Percentiles rank a stretch among this genome's conserved stretches.
phyloP scores from a whole-genome alignment of 306 rosid genomes.

The Sechiopsis laciniata region DNA sequence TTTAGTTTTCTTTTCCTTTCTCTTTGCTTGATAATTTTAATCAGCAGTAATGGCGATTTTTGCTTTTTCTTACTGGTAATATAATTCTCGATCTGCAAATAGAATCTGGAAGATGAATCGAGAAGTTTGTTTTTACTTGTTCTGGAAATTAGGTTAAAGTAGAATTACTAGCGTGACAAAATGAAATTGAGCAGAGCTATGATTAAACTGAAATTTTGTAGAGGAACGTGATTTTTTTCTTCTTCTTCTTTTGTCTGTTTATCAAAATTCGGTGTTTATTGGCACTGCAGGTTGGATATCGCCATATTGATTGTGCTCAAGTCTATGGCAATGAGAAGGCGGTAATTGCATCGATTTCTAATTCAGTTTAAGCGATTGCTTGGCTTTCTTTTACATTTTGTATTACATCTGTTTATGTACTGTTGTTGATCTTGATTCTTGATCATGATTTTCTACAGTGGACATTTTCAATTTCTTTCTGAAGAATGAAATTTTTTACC shows the following conservation, averaged over 20 bases:
- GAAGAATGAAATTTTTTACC: neutral
- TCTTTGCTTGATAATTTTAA: neutral
- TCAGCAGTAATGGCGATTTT: neutral
- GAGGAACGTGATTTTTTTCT: neutral
- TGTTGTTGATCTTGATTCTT: neutral
- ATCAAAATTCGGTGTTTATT: neutral
- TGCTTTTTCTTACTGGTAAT: neutral
- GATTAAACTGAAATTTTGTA: neutral
- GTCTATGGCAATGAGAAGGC: conserved; percentile 60
- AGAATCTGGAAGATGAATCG: neutral
- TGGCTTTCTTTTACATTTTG: neutral
- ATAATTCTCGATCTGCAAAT: neutral
- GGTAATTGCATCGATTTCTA: conserved; percentile 34
- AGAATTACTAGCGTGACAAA: neutral
- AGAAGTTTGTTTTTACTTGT: neutral
- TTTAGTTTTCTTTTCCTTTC: neutral
- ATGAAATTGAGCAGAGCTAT: neutral
- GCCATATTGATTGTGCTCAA: conserved; percentile 86
- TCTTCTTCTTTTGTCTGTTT: neutral
- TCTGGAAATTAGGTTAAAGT: neutral
- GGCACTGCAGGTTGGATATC: conserved; percentile 53
- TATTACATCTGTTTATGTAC: neutral
- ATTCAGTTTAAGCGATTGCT: neutral
- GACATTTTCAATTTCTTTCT: neutral
- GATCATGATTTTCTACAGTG: neutral